These are phyloP conservation scores for Saccharomyces pastorianus DNA, from an alignment of 1,139 yeast species.

Conservation along the genomic window DNA sequence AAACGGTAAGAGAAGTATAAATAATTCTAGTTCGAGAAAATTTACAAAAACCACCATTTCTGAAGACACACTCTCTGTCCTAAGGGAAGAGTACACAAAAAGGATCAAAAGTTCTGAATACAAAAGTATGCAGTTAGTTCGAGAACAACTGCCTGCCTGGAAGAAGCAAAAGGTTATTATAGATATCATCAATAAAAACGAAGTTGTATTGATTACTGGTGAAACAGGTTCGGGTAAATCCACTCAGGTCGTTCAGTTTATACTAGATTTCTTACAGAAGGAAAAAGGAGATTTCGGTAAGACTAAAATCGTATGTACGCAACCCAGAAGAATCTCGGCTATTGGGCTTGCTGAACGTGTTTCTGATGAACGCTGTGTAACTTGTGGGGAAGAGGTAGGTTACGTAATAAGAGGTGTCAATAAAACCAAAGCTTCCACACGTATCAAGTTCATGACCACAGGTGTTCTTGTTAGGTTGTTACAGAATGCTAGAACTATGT, in stretches of 20 bases:
- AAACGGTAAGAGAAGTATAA: background rate
- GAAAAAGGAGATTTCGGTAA: slow-evolving; percentile 24
- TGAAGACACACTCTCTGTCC: slow-evolving; percentile 23
- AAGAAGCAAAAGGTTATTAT: slow-evolving; percentile 49
- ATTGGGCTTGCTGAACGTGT: slow-evolving; percentile 92
- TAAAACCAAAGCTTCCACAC: slow-evolving; percentile 51
- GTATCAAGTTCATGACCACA: slow-evolving; percentile 80
- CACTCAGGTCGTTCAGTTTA: slow-evolving; percentile 84
- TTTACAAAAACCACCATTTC: slow-evolving; percentile 6
- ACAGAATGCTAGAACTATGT: slow-evolving; percentile 42
- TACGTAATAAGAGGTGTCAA: slow-evolving; percentile 87
- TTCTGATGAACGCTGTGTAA: slow-evolving; percentile 66
- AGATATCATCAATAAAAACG: slow-evolving; percentile 46
- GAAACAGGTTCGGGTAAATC: slow-evolving; percentile 97
- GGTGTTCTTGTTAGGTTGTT: slow-evolving; percentile 86
- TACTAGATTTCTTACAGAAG: slow-evolving; percentile 51
- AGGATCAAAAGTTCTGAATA: slow-evolving; percentile 27
- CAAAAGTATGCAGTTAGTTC: slow-evolving; percentile 35
- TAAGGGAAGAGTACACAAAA: slow-evolving; percentile 27
- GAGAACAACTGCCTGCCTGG: slow-evolving; percentile 80
- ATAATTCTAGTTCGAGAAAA: background rate
- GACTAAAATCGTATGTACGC: slow-evolving; percentile 75
- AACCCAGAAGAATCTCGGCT: slow-evolving; percentile 92
- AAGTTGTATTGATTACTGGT: slow-evolving; percentile 78
- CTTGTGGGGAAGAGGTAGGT: slow-evolving; percentile 74